Conservation (phyloP, 176 grass and related monocot genomes). For the Neostapfia colusana region DNA sequence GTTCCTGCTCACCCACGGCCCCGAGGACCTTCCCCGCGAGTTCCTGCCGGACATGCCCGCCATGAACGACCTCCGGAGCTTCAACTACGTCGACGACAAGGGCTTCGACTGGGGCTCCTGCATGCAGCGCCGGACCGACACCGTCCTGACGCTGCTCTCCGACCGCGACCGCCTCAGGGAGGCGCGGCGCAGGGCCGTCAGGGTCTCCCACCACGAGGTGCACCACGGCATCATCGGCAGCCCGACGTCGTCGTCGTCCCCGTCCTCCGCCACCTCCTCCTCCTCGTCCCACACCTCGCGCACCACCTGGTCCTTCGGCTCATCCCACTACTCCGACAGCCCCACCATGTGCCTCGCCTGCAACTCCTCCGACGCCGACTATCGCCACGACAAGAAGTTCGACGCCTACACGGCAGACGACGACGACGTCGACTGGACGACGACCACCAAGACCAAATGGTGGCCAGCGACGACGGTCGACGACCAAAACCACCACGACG, state of each 20-base stretch:
- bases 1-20: constrained; percentile 68
- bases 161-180: constrained; percentile 51
- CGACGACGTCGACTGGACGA: constrained; percentile 36
- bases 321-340: constrained; percentile 51
- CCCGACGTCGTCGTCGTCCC: background rate
- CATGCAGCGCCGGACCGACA: constrained; percentile 61
- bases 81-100: constrained; percentile 59
- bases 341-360: constrained; percentile 45
- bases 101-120: constrained; percentile 72
- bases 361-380: constrained; percentile 43
- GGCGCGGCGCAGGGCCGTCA: constrained; percentile 45
- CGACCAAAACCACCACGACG: background rate
- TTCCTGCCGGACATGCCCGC: constrained; percentile 43
- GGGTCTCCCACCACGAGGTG: constrained; percentile 42
- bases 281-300: constrained; percentile 41
- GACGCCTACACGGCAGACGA: constrained; percentile 53
- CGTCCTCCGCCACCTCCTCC: constrained; percentile 40
- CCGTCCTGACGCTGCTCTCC: constrained; percentile 44
- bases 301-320: constrained; percentile 62
- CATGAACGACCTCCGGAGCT: constrained; percentile 55
- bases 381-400: constrained; percentile 58
- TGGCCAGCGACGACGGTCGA: background rate
- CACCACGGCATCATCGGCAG: background rate
- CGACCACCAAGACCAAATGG: background rate
- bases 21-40: constrained; percentile 56